Evolutionary conservation across 495 filamentous ascomycete species (phyloP).

Genomic region (Penicillium crystallinum): DNA sequence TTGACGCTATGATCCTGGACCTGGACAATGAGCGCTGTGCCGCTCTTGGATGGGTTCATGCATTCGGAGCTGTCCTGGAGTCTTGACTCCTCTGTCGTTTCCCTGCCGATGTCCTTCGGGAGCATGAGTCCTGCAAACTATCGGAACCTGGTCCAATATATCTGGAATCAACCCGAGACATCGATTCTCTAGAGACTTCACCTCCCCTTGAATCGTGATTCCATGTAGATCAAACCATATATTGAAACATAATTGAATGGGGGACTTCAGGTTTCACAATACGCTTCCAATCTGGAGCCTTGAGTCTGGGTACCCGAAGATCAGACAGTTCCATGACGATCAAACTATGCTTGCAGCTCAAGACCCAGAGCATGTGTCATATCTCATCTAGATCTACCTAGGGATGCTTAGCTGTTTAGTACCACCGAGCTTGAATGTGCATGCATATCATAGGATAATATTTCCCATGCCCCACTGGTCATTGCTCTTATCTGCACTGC

Average conservation of each 20-base stretch:
- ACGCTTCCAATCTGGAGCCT: neutral
- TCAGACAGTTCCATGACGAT: neutral
- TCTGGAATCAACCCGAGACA: neutral
- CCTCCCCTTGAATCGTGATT: neutral
- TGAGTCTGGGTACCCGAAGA: neutral
- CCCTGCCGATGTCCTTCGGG: neutral
- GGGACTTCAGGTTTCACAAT: neutral
- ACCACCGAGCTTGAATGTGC: slow-evolving; percentile 4
- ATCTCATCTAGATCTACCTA: neutral
- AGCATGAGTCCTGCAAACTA: neutral
- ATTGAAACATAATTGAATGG: neutral
- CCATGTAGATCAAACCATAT: neutral
- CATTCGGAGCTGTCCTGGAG: neutral
- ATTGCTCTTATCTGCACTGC: neutral
- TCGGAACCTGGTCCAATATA: neutral
- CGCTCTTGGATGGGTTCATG: neutral
- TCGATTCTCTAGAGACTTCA: neutral
- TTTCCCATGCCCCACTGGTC: slow-evolving; percentile 1
- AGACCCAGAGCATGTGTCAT: neutral
- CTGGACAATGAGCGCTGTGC: slow-evolving; percentile 9
- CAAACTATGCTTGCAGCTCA: neutral
- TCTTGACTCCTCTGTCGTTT: neutral
- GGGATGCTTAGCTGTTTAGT: too few species aligned
- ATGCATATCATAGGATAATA: slow-evolving; percentile 15
- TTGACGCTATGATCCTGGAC: neutral